Conservation (phyloP, 768 basidiomycete genomes). For the Hypholoma sublateritium region DNA sequence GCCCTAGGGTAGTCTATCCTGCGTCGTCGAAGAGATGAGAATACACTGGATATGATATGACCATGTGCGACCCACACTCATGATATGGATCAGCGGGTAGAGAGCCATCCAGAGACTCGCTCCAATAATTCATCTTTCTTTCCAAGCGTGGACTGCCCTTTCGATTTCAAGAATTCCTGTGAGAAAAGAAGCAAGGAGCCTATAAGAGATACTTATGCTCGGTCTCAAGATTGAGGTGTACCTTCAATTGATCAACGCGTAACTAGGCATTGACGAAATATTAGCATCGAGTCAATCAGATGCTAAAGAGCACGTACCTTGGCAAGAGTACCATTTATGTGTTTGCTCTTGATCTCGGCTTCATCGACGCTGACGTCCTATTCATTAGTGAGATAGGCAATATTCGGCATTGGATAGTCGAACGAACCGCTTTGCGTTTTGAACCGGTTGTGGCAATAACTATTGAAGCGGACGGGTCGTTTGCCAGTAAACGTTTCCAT, state of each 20-base stretch:
- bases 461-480: slow-evolving; percentile 63
- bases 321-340: slow-evolving; percentile 53
- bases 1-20: too few species aligned
- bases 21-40: too few species aligned
- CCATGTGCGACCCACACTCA: too few species aligned
- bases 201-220: slow-evolving; percentile 4
- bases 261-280: slow-evolving; percentile 42
- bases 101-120: slow-evolving; percentile 64
- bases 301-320: slow-evolving; percentile 51
- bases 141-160: slow-evolving; percentile 59
- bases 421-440: slow-evolving; percentile 73
- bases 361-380: slow-evolving; percentile 69
- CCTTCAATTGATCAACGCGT: slow-evolving; percentile 79
- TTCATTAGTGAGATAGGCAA: background rate
- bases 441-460: slow-evolving; percentile 47
- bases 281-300: slow-evolving; percentile 8
- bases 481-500: slow-evolving; percentile 66
- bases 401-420: slow-evolving; percentile 4
- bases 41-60: too few species aligned
- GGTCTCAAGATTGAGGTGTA: slow-evolving; percentile 25
- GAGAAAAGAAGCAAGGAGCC: slow-evolving; percentile 7
- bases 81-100: slow-evolving; percentile 28
- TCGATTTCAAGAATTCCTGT: slow-evolving; percentile 74
- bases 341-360: slow-evolving; percentile 69
- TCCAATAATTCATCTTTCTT: slow-evolving; percentile 74